Evolutionary conservation across 306 rosid genomes (phyloP), one percentile per base, ranked within the genome.

Genomic region (Fagus crenata): DNA sequence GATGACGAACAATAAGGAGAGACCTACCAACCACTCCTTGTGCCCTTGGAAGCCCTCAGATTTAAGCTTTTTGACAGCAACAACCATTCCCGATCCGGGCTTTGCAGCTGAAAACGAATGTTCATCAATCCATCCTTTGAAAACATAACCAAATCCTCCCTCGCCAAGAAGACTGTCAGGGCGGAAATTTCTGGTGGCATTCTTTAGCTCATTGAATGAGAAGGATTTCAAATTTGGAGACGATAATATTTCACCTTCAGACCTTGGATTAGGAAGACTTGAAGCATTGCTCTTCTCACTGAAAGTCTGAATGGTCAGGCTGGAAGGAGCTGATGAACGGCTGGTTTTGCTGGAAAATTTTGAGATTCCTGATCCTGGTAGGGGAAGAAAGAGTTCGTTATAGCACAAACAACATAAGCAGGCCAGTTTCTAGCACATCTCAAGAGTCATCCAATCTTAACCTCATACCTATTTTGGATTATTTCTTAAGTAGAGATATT

Each of bases 1-100:
- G 39, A 64, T 55, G 31, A 53, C 70, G 2, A 12, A 2, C 32
- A 14, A 72, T 41, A 37, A 76, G 61, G 1, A 73, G 43, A 77
- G n/a, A 84, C 96, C 22, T 82, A 95, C 99, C 90, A 95, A 70
- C 99, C 99, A 95, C 87, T 92, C 97, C 80, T 90, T 95, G 80
- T 95, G 99, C 74, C 97, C 97, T 83, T 88, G 99, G 79, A 89
- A 86, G 60, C 95, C 95, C 84, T 92, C 93, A 41, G 92, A 93
- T 78, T 95, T 95, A 56, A 95, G 99, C 89, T 81, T 92, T 87
- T 95, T 95, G 12, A 92, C 93, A 51, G 97, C 99, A 78, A 92
- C 97, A 64, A 92, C 97, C 85, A 89, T 86, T 71, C 97, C 97
- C 0, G 93, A 87, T 59, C 96, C 99, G 1, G 99, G 97, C 85